phyloP scores from a whole-genome alignment of 331 rosid genomes.

The Rosa hybrid region DNA sequence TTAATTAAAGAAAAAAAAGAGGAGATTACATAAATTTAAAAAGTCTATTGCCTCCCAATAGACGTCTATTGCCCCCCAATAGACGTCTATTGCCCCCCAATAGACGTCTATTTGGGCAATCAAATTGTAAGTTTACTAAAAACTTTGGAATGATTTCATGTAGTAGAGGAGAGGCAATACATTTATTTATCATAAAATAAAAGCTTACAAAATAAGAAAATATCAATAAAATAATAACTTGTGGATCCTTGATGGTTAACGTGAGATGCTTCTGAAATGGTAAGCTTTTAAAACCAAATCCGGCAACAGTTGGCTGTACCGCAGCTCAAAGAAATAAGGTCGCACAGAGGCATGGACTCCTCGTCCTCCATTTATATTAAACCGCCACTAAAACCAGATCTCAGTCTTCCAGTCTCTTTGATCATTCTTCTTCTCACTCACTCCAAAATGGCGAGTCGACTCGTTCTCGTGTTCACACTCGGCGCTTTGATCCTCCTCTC shows the following conservation, averaged over 20 bases:
- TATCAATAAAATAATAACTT: too few species aligned
- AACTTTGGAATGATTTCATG: too few species aligned
- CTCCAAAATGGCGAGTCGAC: slow-evolving; percentile 57
- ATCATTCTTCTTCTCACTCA: slow-evolving; percentile 6
- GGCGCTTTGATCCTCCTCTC: slow-evolving; percentile 47
- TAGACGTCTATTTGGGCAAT: too few species aligned
- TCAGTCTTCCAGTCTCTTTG: slow-evolving; percentile 9
- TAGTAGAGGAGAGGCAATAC: too few species aligned
- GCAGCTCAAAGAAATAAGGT: not conserved
- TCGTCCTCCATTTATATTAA: slow-evolving; percentile 14
- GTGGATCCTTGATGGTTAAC: not conserved
- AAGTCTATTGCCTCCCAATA: too few species aligned
- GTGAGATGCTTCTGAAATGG: not conserved
- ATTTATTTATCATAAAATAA: too few species aligned
- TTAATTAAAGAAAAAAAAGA: too few species aligned
- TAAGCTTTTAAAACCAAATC: not conserved
- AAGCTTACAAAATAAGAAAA: too few species aligned
- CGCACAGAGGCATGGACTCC: not conserved
- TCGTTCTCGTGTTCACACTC: slow-evolving; percentile 45
- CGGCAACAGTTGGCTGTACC: not conserved
- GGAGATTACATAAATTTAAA: too few species aligned
- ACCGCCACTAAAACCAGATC: slow-evolving; percentile 36
- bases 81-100: too few species aligned
- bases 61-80: too few species aligned
- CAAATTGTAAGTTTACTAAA: too few species aligned